Conservation (phyloP, 345 rosid genomes). For the Pelargonium nanum region DNA sequence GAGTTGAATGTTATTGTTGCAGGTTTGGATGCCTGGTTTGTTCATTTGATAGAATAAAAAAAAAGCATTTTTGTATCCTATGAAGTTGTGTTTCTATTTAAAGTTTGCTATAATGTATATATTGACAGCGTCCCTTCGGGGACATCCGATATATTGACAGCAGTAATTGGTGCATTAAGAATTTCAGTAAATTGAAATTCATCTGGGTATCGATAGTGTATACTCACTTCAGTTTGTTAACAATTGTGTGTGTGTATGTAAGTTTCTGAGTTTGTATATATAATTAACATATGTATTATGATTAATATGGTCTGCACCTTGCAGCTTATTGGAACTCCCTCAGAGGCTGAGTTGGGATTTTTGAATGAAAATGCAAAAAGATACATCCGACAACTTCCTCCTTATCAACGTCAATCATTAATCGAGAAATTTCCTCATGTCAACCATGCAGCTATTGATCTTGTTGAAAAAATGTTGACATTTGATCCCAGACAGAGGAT, state of each 20-base stretch:
- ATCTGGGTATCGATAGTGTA: too few species aligned
- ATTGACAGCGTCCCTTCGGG: too few species aligned
- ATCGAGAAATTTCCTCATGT: background rate
- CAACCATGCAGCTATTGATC: background rate
- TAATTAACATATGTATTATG: background rate
- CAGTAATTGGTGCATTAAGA: too few species aligned
- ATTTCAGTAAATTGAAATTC: too few species aligned
- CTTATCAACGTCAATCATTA: background rate
- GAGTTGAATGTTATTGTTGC: background rate
- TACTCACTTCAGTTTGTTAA: too few species aligned
- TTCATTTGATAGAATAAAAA: too few species aligned
- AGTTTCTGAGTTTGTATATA: background rate
- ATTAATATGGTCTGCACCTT: background rate
- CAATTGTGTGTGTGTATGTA: too few species aligned
- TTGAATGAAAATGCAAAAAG: constrained; percentile 1
- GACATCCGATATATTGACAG: too few species aligned
- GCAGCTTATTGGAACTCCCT: constrained; percentile 1
- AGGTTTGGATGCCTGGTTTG: too few species aligned
- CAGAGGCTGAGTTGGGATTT: constrained; percentile 1
- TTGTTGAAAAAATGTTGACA: constrained; percentile 1
- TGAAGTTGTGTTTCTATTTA: too few species aligned
- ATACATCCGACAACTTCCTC: background rate
- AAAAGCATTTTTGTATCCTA: too few species aligned
- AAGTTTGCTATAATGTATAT: too few species aligned
- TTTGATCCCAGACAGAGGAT: constrained; percentile 1